phyloP scores from a whole-genome alignment of 2,329 filamentous ascomycete genomes.

The Colletotrichum sp. region DNA sequence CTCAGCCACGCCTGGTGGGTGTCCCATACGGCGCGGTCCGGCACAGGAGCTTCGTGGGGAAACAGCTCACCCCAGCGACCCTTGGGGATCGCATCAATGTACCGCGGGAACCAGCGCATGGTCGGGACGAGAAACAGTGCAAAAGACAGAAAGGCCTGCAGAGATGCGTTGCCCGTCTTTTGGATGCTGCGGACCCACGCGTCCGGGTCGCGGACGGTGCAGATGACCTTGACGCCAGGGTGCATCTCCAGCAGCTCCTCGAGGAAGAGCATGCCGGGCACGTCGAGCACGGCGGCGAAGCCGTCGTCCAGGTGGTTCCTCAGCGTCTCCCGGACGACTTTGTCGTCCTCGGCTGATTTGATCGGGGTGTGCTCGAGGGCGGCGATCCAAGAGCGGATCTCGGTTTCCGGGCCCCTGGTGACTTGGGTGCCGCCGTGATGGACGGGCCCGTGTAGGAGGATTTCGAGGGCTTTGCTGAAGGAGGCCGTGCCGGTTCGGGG shows the following conservation, averaged over 20 bases:
- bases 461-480: constrained; percentile 27
- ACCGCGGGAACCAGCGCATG: constrained; percentile 20
- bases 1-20: constrained; percentile 1
- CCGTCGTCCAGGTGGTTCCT: background rate
- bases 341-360: background rate
- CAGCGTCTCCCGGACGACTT: background rate
- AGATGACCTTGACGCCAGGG: constrained; percentile 25
- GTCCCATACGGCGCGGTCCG: background rate
- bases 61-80: background rate
- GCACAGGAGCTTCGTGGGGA: background rate
- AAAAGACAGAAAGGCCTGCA: constrained; percentile 22
- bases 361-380: background rate
- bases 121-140: constrained; percentile 22
- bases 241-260: constrained; percentile 20
- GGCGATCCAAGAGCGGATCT: constrained; percentile 21
- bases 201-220: constrained; percentile 23
- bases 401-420: constrained; percentile 20
- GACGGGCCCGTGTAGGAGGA: constrained; percentile 27
- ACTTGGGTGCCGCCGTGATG: constrained; percentile 27
- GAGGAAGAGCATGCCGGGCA: background rate
- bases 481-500: constrained; percentile 29
- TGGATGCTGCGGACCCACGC: constrained; percentile 25
- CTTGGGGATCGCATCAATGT: constrained; percentile 8
- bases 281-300: background rate
- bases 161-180: background rate